A percentile compares a stretch with the other conserved stretches of the same genome.
phyloP scores from a whole-genome alignment of 805 yeast genomes.

The Candida sphagnicola region DNA sequence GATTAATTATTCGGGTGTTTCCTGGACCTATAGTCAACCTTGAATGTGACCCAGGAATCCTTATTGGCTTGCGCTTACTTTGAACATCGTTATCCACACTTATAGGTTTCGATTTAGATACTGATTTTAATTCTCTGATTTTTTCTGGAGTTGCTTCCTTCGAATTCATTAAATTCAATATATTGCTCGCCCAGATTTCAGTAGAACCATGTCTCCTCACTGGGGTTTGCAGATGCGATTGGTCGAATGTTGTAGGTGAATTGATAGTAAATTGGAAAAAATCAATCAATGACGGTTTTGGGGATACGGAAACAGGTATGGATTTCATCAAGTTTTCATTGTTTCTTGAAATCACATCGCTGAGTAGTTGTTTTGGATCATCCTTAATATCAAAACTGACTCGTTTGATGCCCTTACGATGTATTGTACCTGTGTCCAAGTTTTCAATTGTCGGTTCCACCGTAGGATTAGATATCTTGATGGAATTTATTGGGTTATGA shows the following conservation, averaged over 20 bases:
- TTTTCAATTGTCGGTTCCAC: slow-evolving; percentile 31
- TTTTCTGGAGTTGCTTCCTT: slow-evolving; percentile 12
- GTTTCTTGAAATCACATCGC: slow-evolving; percentile 6
- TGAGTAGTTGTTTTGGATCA: slow-evolving; percentile 11
- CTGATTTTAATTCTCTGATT: slow-evolving; percentile 8
- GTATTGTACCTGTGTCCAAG: slow-evolving; percentile 4
- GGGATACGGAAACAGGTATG: slow-evolving; percentile 5
- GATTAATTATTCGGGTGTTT: slow-evolving; percentile 36
- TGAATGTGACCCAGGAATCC: slow-evolving; percentile 35
- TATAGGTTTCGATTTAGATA: slow-evolving; percentile 17
- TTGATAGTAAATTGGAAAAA: not conserved
- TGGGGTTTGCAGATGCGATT: not conserved
- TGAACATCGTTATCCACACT: slow-evolving; percentile 23
- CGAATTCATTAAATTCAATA: slow-evolving; percentile 6
- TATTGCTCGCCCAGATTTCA: slow-evolving; percentile 3
- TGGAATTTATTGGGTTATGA: slow-evolving; percentile 30
- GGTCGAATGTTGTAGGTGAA: not conserved
- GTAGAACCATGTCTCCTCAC: slow-evolving; percentile 2
- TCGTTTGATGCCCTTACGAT: slow-evolving; percentile 2
- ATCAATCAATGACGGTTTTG: slow-evolving; percentile 4
- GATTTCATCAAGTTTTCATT: slow-evolving; percentile 2
- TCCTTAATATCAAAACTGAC: slow-evolving; percentile 5
- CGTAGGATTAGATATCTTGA: slow-evolving; percentile 11
- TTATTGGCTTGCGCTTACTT: slow-evolving; percentile 28
- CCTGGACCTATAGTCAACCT: slow-evolving; percentile 40